Evolutionary conservation across 495 filamentous ascomycete genomes (phyloP).

Genomic region (Penicillium malachiteum): DNA sequence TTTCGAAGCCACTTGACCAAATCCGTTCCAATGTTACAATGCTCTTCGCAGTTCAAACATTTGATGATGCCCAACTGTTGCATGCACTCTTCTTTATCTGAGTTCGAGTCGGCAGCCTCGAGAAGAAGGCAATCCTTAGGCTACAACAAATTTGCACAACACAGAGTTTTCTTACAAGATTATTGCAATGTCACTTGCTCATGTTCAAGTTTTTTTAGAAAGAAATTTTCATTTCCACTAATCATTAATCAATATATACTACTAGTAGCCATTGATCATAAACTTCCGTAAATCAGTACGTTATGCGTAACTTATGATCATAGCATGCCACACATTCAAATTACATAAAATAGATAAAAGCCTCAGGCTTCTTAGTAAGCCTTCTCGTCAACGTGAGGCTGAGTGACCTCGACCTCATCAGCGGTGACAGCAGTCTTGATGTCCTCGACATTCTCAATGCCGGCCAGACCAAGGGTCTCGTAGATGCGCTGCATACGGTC

Average conservation of each 20-base stretch:
- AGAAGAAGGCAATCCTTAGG: too few species aligned
- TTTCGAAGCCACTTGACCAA: too few species aligned
- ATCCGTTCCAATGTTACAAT: too few species aligned
- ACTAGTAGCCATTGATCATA: neutral
- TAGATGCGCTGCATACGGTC: constrained; percentile 8
- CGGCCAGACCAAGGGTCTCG: constrained; percentile 11
- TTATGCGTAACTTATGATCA: constrained; percentile 3
- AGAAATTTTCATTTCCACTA: neutral
- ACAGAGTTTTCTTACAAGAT: too few species aligned
- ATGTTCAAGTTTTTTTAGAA: neutral
- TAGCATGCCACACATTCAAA: neutral
- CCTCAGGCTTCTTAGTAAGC: neutral
- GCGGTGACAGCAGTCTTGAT: constrained; percentile 16
- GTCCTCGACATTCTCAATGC: constrained; percentile 29
- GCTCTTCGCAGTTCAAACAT: too few species aligned
- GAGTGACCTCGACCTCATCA: constrained; percentile 10
- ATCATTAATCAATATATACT: constrained; percentile 4
- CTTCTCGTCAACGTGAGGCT: too few species aligned
- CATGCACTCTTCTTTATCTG: too few species aligned
- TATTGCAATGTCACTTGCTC: too few species aligned
- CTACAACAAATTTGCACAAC: too few species aligned
- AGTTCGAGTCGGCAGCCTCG: too few species aligned
- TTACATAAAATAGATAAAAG: neutral
- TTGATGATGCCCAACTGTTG: too few species aligned
- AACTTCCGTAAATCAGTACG: neutral